Base-by-base conservation (phyloP, 352 stramenopile species). In the Pythium sp. region DNA sequence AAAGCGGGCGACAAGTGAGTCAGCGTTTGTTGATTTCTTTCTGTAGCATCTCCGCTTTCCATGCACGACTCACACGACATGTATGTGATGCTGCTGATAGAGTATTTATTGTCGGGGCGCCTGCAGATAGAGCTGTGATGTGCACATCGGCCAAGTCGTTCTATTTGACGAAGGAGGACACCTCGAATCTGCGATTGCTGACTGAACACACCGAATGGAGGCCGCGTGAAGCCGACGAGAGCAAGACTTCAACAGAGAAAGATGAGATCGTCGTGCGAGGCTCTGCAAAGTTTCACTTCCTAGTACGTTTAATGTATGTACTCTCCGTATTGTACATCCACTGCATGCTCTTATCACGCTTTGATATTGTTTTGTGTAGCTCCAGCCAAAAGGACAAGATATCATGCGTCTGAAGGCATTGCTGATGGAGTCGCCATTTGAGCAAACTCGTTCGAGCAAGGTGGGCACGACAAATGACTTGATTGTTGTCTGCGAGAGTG, bases 141-240 rank as follows among this genome's bases (percentile, higher is more conserved):
- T 94, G 86, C 68, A 94, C 86, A 43, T 63, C 78, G 12, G 77
- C 77, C 62, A 82, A 84, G 66, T 92, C 86, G 18, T 95, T 80
- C 70, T 86, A 77, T 65, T 72, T 95, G 22, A 82, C 79, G 41
- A 93, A 93, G 38, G 87, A 95, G 56, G 86, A 93, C 56, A 93
- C 83, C 51, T 94, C 84, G 12, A 95, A 95, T 58, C 67, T 93
- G 51, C 84, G 86, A 3, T 68, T 95, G 22, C 60, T 95, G 3
- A 93, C 84, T 15, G 74, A 74, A 9, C 79, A 92, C 64, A 81
- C 60, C 26, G 24, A 86, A 32, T 94, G 86, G 86, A 73, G 57
- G 15, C 69, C 65, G 12, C 54, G 60, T 7, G 73, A 89, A 14
- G 46, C 75, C 49, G 71, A 62, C 0, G 34, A 41, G 1, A 62